Evolutionary conservation across 1,139 yeast genomes (phyloP).

Genomic region (Geotrichum aggregatum): DNA sequence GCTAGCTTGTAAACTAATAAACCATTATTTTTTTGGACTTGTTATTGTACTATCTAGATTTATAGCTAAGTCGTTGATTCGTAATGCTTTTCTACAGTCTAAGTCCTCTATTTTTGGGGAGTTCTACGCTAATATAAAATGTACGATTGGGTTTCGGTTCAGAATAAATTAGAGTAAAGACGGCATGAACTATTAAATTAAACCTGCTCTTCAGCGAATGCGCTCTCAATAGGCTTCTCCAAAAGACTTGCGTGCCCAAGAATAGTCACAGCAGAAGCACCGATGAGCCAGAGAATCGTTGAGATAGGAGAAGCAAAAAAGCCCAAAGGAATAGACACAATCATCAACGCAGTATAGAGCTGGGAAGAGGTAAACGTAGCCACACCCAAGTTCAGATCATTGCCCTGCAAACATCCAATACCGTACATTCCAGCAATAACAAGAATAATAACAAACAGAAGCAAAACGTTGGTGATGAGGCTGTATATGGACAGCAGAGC

Average conservation of each 20-base stretch:
- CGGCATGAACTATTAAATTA: constrained; percentile 33
- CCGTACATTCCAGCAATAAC: constrained; percentile 66
- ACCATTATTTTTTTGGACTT: too few relatives aligned
- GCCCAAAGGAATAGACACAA: constrained; percentile 73
- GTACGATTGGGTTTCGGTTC: too few relatives aligned
- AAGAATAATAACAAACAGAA: constrained; percentile 68
- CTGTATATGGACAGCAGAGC: constrained; percentile 64
- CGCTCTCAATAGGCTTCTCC: constrained; percentile 98
- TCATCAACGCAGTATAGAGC: constrained; percentile 77
- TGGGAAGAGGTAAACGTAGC: constrained; percentile 61
- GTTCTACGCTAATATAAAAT: too few relatives aligned
- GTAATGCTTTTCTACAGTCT: too few relatives aligned
- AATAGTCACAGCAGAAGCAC: constrained; percentile 84
- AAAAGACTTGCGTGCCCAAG: constrained; percentile 87
- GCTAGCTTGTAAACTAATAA: too few relatives aligned
- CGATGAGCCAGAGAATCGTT: constrained; percentile 94
- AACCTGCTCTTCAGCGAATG: constrained; percentile 68
- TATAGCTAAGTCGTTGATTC: too few relatives aligned
- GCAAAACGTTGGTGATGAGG: constrained; percentile 74
- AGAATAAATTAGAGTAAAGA: constrained; percentile 1
- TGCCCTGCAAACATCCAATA: constrained; percentile 73
- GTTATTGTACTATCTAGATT: too few relatives aligned
- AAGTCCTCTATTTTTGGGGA: too few relatives aligned
- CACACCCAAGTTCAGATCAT: constrained; percentile 60
- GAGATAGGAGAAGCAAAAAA: constrained; percentile 90